These are phyloP conservation scores for Cordyceps javanica DNA, from an alignment of 2,329 filamentous ascomycete species.

Conservation along the genomic window DNA sequence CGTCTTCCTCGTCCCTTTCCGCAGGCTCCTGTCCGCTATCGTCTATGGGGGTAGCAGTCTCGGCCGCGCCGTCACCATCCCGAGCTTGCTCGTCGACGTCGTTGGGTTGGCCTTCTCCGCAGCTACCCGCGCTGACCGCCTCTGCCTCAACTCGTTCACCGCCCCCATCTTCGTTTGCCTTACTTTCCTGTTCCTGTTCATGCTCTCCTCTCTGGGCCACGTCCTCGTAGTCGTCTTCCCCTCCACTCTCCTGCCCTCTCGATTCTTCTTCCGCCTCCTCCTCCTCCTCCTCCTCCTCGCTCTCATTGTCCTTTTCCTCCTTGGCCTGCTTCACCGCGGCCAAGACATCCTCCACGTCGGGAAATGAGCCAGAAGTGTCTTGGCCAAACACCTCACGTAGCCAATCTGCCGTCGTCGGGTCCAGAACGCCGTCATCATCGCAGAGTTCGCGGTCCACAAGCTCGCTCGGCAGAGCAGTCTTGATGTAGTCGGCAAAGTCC, in stretches of 20 bases:
- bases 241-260: too few species aligned
- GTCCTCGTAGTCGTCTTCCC: background rate
- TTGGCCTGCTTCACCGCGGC: background rate
- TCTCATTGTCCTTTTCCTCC: background rate
- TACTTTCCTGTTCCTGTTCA: background rate
- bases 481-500: slow-evolving; percentile 9
- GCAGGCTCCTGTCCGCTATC: background rate
- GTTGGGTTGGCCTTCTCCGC: background rate
- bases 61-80: background rate
- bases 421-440: background rate
- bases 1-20: background rate
- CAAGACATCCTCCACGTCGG: slow-evolving; percentile 1
- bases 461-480: background rate
- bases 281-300: background rate
- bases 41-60: background rate
- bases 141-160: background rate
- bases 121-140: background rate
- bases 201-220: background rate
- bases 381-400: background rate
- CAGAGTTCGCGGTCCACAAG: background rate
- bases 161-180: too few species aligned
- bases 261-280: background rate
- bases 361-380: slow-evolving; percentile 2
- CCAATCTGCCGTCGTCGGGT: background rate
- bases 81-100: background rate